These are phyloP conservation scores for Scutellaria baicalensis DNA, from an alignment of 257 asterid species.

Conservation along the genomic window DNA sequence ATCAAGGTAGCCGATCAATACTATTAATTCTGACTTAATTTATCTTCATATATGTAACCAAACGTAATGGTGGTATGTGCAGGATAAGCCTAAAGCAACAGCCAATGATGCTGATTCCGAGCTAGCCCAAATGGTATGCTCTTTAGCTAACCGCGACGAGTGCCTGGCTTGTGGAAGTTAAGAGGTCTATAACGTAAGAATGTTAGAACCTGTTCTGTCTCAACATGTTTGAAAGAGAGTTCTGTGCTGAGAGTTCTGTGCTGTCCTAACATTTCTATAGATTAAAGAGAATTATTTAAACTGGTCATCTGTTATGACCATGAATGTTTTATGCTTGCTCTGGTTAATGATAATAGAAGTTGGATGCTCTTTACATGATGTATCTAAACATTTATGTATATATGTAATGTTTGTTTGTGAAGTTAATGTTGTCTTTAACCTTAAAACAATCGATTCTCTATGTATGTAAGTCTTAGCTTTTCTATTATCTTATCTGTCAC, in stretches of 20 bases:
- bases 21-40: not conserved
- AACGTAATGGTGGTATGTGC: not conserved
- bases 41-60: not conserved
- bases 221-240: too few species aligned
- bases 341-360: not conserved
- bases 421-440: too few species aligned
- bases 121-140: conserved; percentile 81
- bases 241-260: too few species aligned
- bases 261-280: too few species aligned
- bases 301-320: not conserved
- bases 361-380: not conserved
- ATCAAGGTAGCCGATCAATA: conserved; percentile 35
- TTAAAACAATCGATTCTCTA: too few species aligned
- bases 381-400: not conserved
- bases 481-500: too few species aligned
- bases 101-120: conserved; percentile 43
- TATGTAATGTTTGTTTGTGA: too few species aligned
- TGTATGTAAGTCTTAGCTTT: too few species aligned
- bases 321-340: not conserved
- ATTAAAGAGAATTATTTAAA: not conserved
- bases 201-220: too few species aligned
- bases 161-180: conserved; percentile 89
- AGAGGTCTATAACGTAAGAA: not conserved
- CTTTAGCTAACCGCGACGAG: conserved; percentile 73
- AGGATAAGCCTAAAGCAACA: conserved; percentile 31